Base-by-base conservation (phyloP, 495 filamentous ascomycete genomes). In the Penicillium desertorum region DNA sequence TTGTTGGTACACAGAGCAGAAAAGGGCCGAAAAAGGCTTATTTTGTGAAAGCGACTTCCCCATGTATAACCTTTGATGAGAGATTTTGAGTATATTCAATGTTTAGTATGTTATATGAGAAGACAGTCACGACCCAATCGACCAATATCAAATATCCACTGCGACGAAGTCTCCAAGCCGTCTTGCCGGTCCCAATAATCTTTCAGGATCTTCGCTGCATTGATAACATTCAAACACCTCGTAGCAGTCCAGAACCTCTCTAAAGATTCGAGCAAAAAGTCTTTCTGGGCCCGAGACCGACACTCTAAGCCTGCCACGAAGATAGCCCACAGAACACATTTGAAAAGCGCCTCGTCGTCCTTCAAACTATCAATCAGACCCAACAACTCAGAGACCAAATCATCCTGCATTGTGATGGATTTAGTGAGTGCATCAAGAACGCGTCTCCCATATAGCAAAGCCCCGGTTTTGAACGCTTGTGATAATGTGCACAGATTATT, bases 241-340 rank as follows among this genome's bases (percentile, higher is more conserved):
- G 75, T 76, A 17, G 62, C 58, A 8, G 42, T 32, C 75, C 75
- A 77, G 37, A 77, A 77, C 22, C 52, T 60, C 45, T 76, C 72
- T 19, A 75, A 45, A 16, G 58, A 67, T 4, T 17, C 51, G 9
- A 70, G 53, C 0, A 76, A 45, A 39, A 73, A 71, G 9, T 65
- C 55, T 37, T 69, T 45, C 42, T 75, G 66, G 7, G 62, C 52
- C 36, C 60, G 59, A 50, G 42, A 42, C 17, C 58, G 61, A 54
- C 70, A 75, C 47, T 84, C 81, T 4, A 83, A 66, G 2, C 81
- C 82, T 0, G 78, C 79, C 37, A 86, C 68, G 44, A 83, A 83
- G 1, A 83, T 79, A 0, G 83, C 81, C 83, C 82, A 86, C 0
- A 82, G 71, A 0, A 79, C 77, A 17, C 77, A 84, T 50, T 86